Base-by-base conservation (phyloP, 441 rosid genomes). In the Aleurites moluccanus region DNA sequence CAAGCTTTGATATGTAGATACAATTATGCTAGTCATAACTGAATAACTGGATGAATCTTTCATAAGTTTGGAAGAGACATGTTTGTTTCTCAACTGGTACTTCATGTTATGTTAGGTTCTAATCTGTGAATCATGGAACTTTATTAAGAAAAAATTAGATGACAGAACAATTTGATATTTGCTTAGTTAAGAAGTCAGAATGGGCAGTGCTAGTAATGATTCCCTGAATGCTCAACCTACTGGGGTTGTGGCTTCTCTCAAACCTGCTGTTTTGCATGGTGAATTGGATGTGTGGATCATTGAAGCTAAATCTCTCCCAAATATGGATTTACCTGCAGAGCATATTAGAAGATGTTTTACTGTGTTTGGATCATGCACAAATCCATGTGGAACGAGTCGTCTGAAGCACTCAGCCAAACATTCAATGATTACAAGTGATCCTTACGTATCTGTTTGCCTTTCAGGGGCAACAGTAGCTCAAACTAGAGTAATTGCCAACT, bases 401-500 rank as follows among this genome's bases (percentile, higher is more conserved):
- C 14, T 57, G 5, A 64, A 67, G 25, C 81, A 75, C 57, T 83
- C 89, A 6, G 85, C 81, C 44, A 84, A 75, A 77, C 81, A 81
- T n/a, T 55, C 23, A 4, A 78, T 82, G 67, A 87, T 86, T 76
- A 91, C 98, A 0, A 91, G 97, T 77, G 97, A 93, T 59, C 95
- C 95, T 50, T 91, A 91, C 20, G 92, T 90, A 16, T 86, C 97
- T 15, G 84, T 89, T 13, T 88, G 90, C 77, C 83, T 91, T 1
- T 88, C 88, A 6, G 97, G 97, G 75, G 95, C 97, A n/a, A 90
- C 95, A 7, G 77, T 93, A 15, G 97, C 97, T 27, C 88, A 88
- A 76, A 90, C 94, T 9, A 85, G 92, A 73, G 89, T 93, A 30
- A 90, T 93, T 66, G 50, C 85, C 75, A 89, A 93, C 81, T 79